Evolutionary conservation across 2,329 filamentous ascomycete species (phyloP).

Genomic region (Hypomyces perniciosus): DNA sequence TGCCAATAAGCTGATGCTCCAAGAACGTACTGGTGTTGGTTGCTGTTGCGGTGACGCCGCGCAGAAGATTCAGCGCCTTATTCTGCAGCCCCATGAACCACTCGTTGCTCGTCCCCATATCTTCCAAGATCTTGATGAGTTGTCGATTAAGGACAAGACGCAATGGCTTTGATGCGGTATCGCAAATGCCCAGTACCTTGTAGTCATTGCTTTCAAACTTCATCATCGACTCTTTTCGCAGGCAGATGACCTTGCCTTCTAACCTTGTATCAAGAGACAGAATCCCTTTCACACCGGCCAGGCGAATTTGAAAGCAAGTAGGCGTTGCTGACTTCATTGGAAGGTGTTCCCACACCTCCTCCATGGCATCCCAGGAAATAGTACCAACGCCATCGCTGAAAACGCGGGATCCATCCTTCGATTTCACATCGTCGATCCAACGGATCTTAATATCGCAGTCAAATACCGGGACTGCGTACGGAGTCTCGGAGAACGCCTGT

Average conservation of each 20-base stretch:
- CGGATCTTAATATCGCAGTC: constrained; percentile 28
- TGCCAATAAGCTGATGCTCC: constrained; percentile 54
- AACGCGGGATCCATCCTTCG: constrained; percentile 41
- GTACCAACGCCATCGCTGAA: constrained; percentile 81
- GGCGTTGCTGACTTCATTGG: constrained; percentile 44
- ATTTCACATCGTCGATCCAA: constrained; percentile 47
- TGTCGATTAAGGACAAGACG: constrained; percentile 70
- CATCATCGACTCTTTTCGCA: constrained; percentile 67
- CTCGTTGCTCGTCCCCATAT: constrained; percentile 53
- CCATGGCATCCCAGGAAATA: constrained; percentile 55
- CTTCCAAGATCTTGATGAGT: constrained; percentile 80
- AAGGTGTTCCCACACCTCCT: constrained; percentile 53
- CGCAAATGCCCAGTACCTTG: constrained; percentile 64
- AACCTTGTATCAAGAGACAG: constrained; percentile 62
- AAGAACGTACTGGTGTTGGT: constrained; percentile 63
- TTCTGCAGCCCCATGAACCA: constrained; percentile 63
- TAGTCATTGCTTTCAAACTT: constrained; percentile 61
- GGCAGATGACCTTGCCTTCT: constrained; percentile 48
- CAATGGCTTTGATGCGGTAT: constrained; percentile 59
- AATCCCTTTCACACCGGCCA: constrained; percentile 72
- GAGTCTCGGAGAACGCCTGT: constrained; percentile 70
- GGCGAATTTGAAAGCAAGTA: constrained; percentile 69
- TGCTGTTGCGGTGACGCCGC: constrained; percentile 50
- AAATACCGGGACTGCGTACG: constrained; percentile 50
- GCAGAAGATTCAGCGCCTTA: constrained; percentile 54